Base-by-base conservation (phyloP, 192 early-diverging fungal species). In the Mortierella antarctica region DNA sequence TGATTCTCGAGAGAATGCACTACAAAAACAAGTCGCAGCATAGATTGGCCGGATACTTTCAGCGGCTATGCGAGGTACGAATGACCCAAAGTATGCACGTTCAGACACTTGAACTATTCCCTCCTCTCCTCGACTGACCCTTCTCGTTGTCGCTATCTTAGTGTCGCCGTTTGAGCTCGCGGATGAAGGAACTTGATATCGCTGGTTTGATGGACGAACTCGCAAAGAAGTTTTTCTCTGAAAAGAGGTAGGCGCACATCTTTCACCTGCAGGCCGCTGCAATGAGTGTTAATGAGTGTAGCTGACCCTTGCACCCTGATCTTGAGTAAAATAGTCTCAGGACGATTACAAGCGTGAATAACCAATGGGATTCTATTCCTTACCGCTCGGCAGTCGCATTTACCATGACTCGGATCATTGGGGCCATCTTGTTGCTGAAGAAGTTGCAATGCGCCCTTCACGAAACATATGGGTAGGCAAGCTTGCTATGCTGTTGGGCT, bases 1-100 rank as follows among this genome's bases (percentile, higher is more conserved):
- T 68, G 17, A 74, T 85, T 31, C 59, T 86, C 18, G 85, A 86
- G 49, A 41, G 82, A 61, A 70, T 86, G 47, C 66, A 85, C 55
- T 86, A 86, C 55, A 86, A 86, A 61, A 86, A 86, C 70, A 86
- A 85, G 55, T 79, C 71, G 15, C 85, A 86, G 60, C 85, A 86
- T 18, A 51, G 77, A 62, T 71, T 70, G 8, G 46, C 85, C 18
- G 52, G 55, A 1, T 83, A 86, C 53, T 86, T 86, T 72, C 54
- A 67, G 41, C 72, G 84, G 58, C 62, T 85, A n/a, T 58, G 57
- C 15, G 84, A 86, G 73, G 84, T 86, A 65, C 46, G 17, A 41
- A 12, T 31, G 31, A 31, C 31, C 31, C 31, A 31, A 31, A 31
- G 1, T 31, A 31, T 31, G 31, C 31, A 17, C 15, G 23, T 40